Conservation (phyloP, 331 rosid species). For the Erythrophleum ivorense region DNA sequence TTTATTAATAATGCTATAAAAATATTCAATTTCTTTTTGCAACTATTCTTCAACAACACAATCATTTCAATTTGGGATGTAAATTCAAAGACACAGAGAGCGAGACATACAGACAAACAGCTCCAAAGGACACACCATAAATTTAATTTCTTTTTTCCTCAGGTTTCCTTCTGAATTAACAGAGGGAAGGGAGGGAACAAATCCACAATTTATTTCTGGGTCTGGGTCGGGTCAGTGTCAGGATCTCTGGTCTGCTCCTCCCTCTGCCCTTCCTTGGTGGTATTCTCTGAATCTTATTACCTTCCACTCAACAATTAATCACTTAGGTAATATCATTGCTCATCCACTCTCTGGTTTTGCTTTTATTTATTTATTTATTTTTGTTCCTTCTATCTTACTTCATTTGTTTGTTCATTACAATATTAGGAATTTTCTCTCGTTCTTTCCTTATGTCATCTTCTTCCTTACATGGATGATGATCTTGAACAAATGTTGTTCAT, state of each 20-base stretch:
- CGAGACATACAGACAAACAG: conserved; percentile 28
- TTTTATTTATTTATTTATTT: neutral
- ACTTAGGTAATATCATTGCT: neutral
- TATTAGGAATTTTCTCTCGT: conserved; percentile 8
- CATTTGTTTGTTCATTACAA: conserved; percentile 11
- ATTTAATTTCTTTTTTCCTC: neutral
- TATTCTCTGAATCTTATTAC: neutral
- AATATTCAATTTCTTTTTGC: conserved; percentile 49
- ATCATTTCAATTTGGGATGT: conserved; percentile 51
- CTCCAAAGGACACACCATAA: conserved; percentile 14
- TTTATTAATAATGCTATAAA: conserved; percentile 31
- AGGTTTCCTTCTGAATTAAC: conserved; percentile 15
- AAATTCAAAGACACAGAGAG: conserved; percentile 29
- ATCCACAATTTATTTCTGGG: neutral
- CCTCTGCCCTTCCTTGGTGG: conserved; percentile 14
- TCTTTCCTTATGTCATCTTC: neutral
- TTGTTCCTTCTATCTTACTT: neutral
- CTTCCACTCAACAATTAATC: conserved; percentile 39
- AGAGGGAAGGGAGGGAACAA: neutral
- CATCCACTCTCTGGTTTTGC: neutral
- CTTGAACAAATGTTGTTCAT: conserved; percentile 42
- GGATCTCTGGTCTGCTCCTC: conserved; percentile 43
- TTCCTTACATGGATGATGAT: neutral
- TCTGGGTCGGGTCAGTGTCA: conserved; percentile 49
- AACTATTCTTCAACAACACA: conserved; percentile 57